phyloP scores from a whole-genome alignment of 2,329 filamentous ascomycete genomes.

The Neofusicoccum sp. region DNA sequence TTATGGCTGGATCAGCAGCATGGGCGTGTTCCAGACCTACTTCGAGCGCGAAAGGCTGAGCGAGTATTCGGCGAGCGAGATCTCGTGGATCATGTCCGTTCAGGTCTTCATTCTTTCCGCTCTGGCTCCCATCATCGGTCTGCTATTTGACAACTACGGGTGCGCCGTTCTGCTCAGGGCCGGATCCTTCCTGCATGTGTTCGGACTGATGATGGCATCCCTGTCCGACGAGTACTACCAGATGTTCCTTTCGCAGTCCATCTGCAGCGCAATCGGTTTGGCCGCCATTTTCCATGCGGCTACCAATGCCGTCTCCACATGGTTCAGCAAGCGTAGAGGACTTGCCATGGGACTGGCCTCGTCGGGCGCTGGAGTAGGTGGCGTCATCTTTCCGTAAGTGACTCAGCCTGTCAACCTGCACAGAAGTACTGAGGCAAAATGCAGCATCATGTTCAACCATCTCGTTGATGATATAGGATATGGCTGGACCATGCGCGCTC shows the following conservation, averaged over 20 bases:
- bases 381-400: conserved; percentile 56
- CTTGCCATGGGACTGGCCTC: neutral
- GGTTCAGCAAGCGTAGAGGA: conserved; percentile 34
- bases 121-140: conserved; percentile 58
- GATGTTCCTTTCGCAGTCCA: conserved; percentile 53
- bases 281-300: conserved; percentile 50
- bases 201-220: conserved; percentile 63
- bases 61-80: conserved; percentile 37
- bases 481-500: conserved; percentile 57
- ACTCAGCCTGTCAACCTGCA: too few species aligned
- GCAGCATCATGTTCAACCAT: conserved; percentile 57
- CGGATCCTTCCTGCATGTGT: conserved; percentile 36
- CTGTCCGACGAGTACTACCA: conserved; percentile 56
- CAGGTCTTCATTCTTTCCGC: conserved; percentile 51
- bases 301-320: conserved; percentile 44
- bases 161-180: conserved; percentile 43
- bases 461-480: conserved; percentile 44
- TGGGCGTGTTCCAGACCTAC: conserved; percentile 48
- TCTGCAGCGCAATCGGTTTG: conserved; percentile 52
- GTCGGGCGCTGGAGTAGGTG: conserved; percentile 50
- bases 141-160: conserved; percentile 62
- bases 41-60: conserved; percentile 43
- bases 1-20: conserved; percentile 45
- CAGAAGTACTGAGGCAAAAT: too few species aligned
- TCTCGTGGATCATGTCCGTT: conserved; percentile 49